Evolutionary conservation across 495 filamentous ascomycete species (phyloP), one percentile per base, ranked within the genome.

Genomic region (Aspergillus saccharolyticus): DNA sequence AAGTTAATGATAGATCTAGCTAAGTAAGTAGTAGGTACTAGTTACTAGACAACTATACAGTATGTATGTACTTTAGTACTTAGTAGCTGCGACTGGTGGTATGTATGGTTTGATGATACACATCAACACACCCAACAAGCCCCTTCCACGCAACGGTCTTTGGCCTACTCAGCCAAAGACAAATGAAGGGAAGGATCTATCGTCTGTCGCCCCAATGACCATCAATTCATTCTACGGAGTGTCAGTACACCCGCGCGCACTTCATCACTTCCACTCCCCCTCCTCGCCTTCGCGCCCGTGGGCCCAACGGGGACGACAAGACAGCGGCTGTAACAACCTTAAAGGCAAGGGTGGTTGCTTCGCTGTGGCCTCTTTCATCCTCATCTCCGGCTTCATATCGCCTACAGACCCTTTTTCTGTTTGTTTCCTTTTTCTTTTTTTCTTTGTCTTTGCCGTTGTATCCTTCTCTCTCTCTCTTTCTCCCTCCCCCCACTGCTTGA

Each of bases 291-390:
- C 51, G 55, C 59, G 54, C 64, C 64, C 64, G 64, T 66, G 64
- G 64, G 55, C 64, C 64, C 59, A 66, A 66, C 64, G 55, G 64
- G 61, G 54, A 28, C 9, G 25, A 58, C 56, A 61, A 60, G 61
- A 63, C 59, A 60, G 64, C 65, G 60, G 65, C 62, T 62, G 62
- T 58, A 61, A 62, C 64, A 66, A 66, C 61, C 64, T 66, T 66
- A 67, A 63, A 67, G 55, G 28, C 58, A n/a, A 56, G 55, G 43
- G 33, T 46, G 54, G 42, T 43, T 59, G 52, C 46, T 54, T 25
- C 9, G 53, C 39, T 52, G 33, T 53, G 55, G 56, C 47, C 15
- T 46, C 39, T 44, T 52, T 39, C 52, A 61, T 64, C 62, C 44
- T 42, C 58, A n/a, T 50, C 49, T 49, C 24, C 48, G 22, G 54